Evolutionary conservation across 352 stramenopile species (phyloP), one percentile per base, ranked within the genome.

Genomic region (Phytophthora cryptogea): DNA sequence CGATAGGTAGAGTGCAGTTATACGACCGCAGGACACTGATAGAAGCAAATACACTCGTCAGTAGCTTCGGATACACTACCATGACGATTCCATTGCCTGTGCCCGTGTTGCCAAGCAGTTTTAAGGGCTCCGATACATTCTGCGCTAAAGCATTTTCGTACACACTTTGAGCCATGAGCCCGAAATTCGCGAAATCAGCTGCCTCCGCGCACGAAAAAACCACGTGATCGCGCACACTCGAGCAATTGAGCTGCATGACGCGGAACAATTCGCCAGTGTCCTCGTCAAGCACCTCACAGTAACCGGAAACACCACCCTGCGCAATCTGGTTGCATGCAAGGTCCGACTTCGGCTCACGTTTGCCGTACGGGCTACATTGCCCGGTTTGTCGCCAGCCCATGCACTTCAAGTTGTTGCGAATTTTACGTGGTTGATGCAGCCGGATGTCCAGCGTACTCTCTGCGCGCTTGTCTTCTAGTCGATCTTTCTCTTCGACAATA

Each of bases 191-290:
- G 53, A 92, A 91, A 46, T 86, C 64, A 10, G 57, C 48, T 20
- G 81, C 83, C 31, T 83, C 68, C 10, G 72, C 63, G 48, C 83
- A 92, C 20, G 65, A 78, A 55, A 90, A 80, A 1, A 64, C 58
- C 13, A 86, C 71, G 59, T 88, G 67, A 14, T 72, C 33, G 8
- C 71, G 68, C 48, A 89, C 54, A 28, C 77, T 84, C 9, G 71
- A 74, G 35, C 82, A 93, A 30, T 80, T 78, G 11, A 84, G 75
- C 40, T 88, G 70, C 84, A 91, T 91, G 30, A 86, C 78, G 36
- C 82, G 80, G 39, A 91, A 89, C 33, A 74, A 66, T 55, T 89
- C 73, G 37, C 73, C 68, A 8, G 78, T 90, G 27, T 70, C 62
- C 9, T 59, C 39, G 39, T 93, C 82, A 17, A 77, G 11, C 37